Evolutionary conservation across 305 asterid genomes (phyloP), one percentile per base, ranked within the genome.

Genomic region (Fraxinus xanthoxyloides): DNA sequence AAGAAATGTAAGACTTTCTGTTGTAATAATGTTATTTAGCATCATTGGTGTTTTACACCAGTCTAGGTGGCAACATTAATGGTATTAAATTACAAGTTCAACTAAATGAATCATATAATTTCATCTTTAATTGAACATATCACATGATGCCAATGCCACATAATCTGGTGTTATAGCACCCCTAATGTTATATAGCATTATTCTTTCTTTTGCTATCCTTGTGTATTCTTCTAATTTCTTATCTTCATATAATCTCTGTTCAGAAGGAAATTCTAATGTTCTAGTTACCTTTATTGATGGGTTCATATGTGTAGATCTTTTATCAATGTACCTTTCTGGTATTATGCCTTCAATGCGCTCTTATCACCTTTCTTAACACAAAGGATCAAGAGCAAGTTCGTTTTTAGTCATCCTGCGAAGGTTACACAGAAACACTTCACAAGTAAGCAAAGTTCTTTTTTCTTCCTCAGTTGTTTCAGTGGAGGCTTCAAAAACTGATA

Each of bases 301-400:
- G 31, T 82, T 51, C 6, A 9, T 81, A 51, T 86, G 63, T 15
- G 30, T 34, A 89, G 90, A 85, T 90, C 72, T 88, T 88, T 88
- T 79, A 81, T 88, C 77, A 88, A 88, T 24, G 92, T 88, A 13
- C 92, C 91, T 12, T 84, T 86, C 78, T 88, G 91, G 91, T 86
- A 85, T 24, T 86, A 85, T 26, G 90, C 91, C 3, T 87, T 90
- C 82, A 82, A 84, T 17, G 85, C 90, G 5, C 35, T 90, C 2
- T 36, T 82, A n/a, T 88, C 87, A 1, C 88, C 90, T 8, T 88
- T 90, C 86, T 81, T 88, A 6, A 86, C 88, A 23, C 89, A 86
- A 77, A 76, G 90, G 48, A 85, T 89, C 28, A 88, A 87, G 84
- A 79, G 84, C 83, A 90, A 90, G 21, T 88, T 90, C 54, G 87